Evolutionary conservation across 352 stramenopile genomes (phyloP).

Genomic region (Pythium apleroticum): DNA sequence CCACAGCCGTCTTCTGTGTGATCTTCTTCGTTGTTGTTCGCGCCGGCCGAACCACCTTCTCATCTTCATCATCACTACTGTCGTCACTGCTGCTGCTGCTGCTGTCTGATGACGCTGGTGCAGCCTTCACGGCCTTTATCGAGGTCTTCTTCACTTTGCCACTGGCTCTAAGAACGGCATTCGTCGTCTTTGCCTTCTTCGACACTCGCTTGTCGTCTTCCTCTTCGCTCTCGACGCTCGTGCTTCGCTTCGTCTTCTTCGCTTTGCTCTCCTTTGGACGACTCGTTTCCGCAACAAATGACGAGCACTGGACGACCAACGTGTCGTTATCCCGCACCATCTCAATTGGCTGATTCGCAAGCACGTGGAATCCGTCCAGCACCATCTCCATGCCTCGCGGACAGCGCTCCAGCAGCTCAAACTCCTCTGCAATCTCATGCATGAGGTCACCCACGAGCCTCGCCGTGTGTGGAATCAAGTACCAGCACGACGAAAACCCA

Average conservation of each 20-base stretch:
- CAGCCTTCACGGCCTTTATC: background rate
- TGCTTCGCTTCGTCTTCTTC: conserved; percentile 5
- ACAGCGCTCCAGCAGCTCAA: conserved; percentile 47
- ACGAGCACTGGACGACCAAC: conserved; percentile 48
- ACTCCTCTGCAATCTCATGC: conserved; percentile 54
- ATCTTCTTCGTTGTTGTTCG: background rate
- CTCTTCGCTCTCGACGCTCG: background rate
- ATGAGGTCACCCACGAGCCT: conserved; percentile 63
- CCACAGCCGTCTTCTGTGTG: background rate
- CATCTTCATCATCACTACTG: conserved; percentile 13
- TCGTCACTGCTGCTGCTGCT: conserved; percentile 21
- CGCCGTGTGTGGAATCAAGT: conserved; percentile 44
- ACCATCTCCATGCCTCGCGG: conserved; percentile 51
- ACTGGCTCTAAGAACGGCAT: background rate
- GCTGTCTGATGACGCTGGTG: background rate
- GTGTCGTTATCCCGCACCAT: conserved; percentile 68
- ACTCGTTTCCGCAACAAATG: conserved; percentile 15
- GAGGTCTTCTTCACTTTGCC: background rate
- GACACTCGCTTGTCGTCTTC: background rate
- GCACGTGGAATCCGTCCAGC: conserved; percentile 57
- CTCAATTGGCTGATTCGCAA: conserved; percentile 54
- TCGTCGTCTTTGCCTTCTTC: conserved; percentile 2
- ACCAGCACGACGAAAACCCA: conserved; percentile 70
- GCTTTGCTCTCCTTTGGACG: conserved; percentile 3
- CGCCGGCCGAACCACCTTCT: background rate